A percentile compares a stretch with the other conserved stretches of the same genome.
Evolutionary conservation across 78 protist species (phyloP).

Genomic region (Andalucia godoyi): DNA sequence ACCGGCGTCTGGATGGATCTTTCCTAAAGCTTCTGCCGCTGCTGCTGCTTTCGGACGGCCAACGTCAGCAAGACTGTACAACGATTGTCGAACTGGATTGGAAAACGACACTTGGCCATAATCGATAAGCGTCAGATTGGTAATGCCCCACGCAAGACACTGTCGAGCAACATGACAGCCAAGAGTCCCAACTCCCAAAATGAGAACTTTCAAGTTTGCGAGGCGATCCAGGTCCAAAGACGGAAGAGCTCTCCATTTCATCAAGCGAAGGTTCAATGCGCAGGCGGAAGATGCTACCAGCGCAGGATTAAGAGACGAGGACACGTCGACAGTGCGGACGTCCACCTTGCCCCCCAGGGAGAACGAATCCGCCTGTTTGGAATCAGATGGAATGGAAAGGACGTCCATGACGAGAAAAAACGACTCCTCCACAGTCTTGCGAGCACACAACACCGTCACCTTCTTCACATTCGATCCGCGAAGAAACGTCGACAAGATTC

Average conservation of each 20-base stretch:
- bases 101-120: conserved; percentile 69
- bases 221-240: conserved; percentile 67
- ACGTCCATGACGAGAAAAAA: too few species aligned
- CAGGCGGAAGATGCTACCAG: too few species aligned
- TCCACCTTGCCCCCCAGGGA: not conserved
- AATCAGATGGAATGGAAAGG: not conserved
- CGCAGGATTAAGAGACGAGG: too few species aligned
- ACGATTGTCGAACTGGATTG: conserved; percentile 92
- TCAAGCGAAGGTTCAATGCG: conserved; percentile 85
- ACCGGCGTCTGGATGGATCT: conserved; percentile 40
- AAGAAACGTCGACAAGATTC: too few species aligned
- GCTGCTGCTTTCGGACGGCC: conserved; percentile 69
- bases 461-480: too few species aligned
- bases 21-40: conserved; percentile 59
- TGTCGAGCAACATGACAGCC: conserved; percentile 94
- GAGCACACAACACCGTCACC: too few species aligned
- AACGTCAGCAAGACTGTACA: conserved; percentile 50
- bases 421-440: too few species aligned
- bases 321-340: not conserved
- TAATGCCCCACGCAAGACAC: conserved; percentile 90
- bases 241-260: conserved; percentile 96
- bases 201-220: conserved; percentile 49
- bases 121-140: conserved; percentile 86
- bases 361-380: not conserved
- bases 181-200: conserved; percentile 96